Evolutionary conservation across 2,329 filamentous ascomycete species (phyloP), one percentile per base, ranked within the genome.

Genomic region (Curvularia lunata): DNA sequence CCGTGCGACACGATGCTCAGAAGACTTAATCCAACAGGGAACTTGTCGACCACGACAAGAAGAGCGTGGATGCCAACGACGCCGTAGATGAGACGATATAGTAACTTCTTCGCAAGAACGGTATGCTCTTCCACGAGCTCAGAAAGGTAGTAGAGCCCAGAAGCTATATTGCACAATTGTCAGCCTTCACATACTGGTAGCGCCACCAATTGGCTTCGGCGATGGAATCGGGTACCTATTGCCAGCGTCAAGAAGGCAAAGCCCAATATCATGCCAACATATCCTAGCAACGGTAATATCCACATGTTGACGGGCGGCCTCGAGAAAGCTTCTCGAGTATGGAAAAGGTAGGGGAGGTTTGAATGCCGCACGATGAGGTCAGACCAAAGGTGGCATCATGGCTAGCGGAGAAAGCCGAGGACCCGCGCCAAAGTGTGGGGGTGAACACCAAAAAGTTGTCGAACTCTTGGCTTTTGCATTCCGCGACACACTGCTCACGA

Each of bases 121-220:
- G 94, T 97, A 75, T 99, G 94, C 78, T 99, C 95, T 80, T 99
- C 95, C 60, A 99, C 95, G 13, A 98, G 88, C 78, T 99, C 95
- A 23, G 94, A 97, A 52, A 99, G 89, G 77, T 99, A 99, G 81
- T 99, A 99, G 25, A 99, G 87, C 37, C 95, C 95, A n/a, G 92
- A 97, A 38, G 95, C 95, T 91, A 71, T 49, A 19, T 30, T 18
- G 45, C 18, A 59, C 21, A 28, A 38, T 18, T 37, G 34, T 37
- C 34, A 54, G 50, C 45, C 40, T 42, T 52, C 10, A n/a, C 19
- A 16, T 27, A 27, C 34, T 34, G n/a, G n/a, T 27, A 4, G 21
- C 34, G 34, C 47, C 30, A n/a, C 47, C 47, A 49, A 38, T 49
- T 21, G 47, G 47, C 47, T 40, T 21, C n/a, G 18, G 10, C 21